Conservation (phyloP, 352 stramenopile genomes). For the Pythium folliculosum region DNA sequence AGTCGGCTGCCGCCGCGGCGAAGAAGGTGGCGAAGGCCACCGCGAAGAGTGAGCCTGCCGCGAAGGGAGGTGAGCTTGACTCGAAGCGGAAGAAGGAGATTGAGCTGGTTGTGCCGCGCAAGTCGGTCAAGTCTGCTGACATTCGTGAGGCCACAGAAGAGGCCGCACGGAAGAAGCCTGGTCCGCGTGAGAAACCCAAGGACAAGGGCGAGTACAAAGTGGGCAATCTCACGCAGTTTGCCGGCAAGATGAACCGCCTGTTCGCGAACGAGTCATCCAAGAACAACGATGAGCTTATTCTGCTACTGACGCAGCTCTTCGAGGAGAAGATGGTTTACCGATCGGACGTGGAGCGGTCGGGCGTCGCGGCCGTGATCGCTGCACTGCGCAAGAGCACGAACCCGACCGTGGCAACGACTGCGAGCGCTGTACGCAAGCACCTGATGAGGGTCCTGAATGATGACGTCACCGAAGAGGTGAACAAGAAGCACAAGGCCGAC, state of each 20-base stretch:
- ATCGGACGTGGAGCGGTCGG: constrained; percentile 69
- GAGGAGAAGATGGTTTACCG: constrained; percentile 70
- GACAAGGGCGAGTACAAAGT: constrained; percentile 74
- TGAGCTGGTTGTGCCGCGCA: constrained; percentile 71
- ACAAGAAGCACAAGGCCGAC: constrained; percentile 47
- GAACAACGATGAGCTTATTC: constrained; percentile 73
- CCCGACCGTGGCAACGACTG: constrained; percentile 66
- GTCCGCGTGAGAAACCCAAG: constrained; percentile 46
- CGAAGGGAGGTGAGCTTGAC: constrained; percentile 53
- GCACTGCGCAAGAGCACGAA: constrained; percentile 67
- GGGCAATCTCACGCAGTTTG: constrained; percentile 54
- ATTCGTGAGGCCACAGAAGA: constrained; percentile 77
- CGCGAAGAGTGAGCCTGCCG: constrained; percentile 41
- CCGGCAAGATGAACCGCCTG: constrained; percentile 61
- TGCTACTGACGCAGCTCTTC: constrained; percentile 75
- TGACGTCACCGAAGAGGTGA: constrained; percentile 37
- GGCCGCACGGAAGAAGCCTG: constrained; percentile 58
- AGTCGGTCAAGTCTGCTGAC: constrained; percentile 75
- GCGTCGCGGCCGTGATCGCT: constrained; percentile 68
- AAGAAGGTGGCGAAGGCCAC: constrained; percentile 45
- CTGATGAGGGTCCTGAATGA: constrained; percentile 67
- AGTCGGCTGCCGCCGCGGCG: constrained; percentile 21
- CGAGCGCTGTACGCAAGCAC: constrained; percentile 78
- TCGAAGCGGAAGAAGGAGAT: constrained; percentile 83
- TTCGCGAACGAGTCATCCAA: constrained; percentile 70